Percentiles rank a stretch among this genome's conserved stretches.
Evolutionary conservation across 2,329 filamentous ascomycete genomes (phyloP).

Genomic region (Lasiodiplodia gonubiensis): DNA sequence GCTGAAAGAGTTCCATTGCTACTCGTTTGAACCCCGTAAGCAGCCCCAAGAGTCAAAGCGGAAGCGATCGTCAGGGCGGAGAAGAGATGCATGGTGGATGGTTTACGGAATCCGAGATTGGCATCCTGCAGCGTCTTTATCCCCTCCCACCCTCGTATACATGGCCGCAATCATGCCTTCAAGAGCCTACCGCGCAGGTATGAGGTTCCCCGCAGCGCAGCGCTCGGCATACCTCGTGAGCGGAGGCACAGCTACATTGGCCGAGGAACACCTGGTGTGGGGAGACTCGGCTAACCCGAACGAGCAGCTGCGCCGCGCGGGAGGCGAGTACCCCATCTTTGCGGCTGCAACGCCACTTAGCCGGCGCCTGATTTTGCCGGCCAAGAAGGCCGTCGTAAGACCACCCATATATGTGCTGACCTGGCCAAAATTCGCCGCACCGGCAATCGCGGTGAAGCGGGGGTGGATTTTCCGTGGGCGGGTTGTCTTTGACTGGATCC

Average conservation of each 20-base stretch:
- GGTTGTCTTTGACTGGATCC: background rate
- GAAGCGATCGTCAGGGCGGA: background rate
- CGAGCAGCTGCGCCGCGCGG: background rate
- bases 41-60: too few species aligned
- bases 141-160: too few species aligned
- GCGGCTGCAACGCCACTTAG: background rate
- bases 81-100: background rate
- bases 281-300: background rate
- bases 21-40: background rate
- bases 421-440: background rate
- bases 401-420: background rate
- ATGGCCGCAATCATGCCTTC: background rate
- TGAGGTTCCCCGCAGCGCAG: background rate
- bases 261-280: background rate
- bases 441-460: constrained; percentile 3
- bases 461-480: background rate
- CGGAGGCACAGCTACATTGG: background rate
- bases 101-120: background rate
- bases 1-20: background rate
- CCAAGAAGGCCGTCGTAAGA: background rate
- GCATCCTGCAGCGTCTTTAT: background rate
- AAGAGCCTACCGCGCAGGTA: too few species aligned
- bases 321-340: background rate
- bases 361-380: background rate
- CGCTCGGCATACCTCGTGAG: background rate